Conservation (phyloP, 2,329 filamentous ascomycete species). For the Trichoderma endophyticum region DNA sequence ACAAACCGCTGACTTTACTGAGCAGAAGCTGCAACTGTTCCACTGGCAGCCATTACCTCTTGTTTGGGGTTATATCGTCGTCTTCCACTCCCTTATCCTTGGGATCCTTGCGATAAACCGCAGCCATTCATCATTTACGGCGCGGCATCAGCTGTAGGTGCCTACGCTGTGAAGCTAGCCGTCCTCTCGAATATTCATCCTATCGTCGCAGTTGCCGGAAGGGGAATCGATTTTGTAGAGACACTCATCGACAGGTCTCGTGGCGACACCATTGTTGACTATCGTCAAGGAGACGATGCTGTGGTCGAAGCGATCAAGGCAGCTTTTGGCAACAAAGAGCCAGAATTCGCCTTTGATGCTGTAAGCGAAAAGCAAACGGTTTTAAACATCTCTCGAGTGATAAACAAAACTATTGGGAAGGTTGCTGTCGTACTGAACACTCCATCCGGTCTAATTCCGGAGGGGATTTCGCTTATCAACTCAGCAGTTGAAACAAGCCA, state of each 20-base stretch:
- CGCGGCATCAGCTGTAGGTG: slow-evolving; percentile 50
- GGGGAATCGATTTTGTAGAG: slow-evolving; percentile 15
- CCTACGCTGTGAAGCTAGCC: slow-evolving; percentile 56
- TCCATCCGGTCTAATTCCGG: background rate
- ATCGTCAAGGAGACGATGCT: slow-evolving; percentile 15
- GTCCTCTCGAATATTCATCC: slow-evolving; percentile 52
- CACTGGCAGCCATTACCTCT: slow-evolving; percentile 42
- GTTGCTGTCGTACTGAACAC: background rate
- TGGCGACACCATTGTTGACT: slow-evolving; percentile 25
- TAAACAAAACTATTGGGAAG: background rate
- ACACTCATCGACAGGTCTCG: slow-evolving; percentile 20
- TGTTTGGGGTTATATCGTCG: slow-evolving; percentile 36
- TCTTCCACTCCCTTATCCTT: background rate
- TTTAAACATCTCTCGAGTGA: background rate
- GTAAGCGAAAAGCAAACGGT: background rate
- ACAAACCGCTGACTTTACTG: background rate
- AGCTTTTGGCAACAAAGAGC: background rate
- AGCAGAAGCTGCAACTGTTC: background rate
- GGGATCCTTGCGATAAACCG: background rate
- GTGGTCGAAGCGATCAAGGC: background rate
- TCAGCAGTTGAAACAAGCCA: background rate
- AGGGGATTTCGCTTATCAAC: background rate
- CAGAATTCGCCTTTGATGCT: background rate
- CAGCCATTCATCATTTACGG: slow-evolving; percentile 45
- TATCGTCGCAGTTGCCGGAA: slow-evolving; percentile 54